These are phyloP conservation scores for Aspergillus mulundensis DNA, from an alignment of 495 filamentous ascomycete species.

Conservation along the genomic window DNA sequence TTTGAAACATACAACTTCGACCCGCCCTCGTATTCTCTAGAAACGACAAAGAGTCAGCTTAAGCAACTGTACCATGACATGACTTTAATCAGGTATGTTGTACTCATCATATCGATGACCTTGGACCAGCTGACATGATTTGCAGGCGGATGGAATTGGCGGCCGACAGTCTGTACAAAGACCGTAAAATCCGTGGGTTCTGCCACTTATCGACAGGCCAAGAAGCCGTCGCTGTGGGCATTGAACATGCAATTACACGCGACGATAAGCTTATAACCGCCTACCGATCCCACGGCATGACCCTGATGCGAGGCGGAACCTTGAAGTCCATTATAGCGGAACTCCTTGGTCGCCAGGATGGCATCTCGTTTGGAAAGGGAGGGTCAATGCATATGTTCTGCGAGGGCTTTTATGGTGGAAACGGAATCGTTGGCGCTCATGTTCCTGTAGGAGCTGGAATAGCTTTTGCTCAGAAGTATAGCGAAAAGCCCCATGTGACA, in stretches of 20 bases:
- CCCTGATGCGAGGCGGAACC: conserved; percentile 82
- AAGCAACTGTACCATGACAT: conserved; percentile 22
- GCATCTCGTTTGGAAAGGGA: conserved; percentile 90
- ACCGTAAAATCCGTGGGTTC: conserved; percentile 33
- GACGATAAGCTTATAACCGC: conserved; percentile 87
- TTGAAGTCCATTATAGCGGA: conserved; percentile 88
- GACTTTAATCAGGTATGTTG: not conserved
- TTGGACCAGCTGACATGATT: no score
- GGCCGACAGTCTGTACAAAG: no score
- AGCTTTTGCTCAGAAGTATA: conserved; percentile 88
- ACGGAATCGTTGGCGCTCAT: conserved; percentile 92
- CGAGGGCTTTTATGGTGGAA: conserved; percentile 89
- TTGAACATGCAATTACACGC: conserved; percentile 83
- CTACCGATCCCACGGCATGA: conserved; percentile 91
- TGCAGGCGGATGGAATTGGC: no score
- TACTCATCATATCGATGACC: not conserved
- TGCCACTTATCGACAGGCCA: conserved; percentile 47
- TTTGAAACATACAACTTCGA: conserved; percentile 26
- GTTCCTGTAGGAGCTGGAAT: conserved; percentile 89
- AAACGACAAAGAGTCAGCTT: conserved; percentile 26
- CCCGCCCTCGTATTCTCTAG: conserved; percentile 22
- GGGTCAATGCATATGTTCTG: conserved; percentile 98
- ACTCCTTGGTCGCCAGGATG: conserved; percentile 78
- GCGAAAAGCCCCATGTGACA: no score
- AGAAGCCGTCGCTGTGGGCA: conserved; percentile 89